A percentile compares a stretch with the other conserved stretches of the same genome.
Conservation (phyloP, 2,329 filamentous ascomycete genomes). For the Amesomyces nigricolor region DNA sequence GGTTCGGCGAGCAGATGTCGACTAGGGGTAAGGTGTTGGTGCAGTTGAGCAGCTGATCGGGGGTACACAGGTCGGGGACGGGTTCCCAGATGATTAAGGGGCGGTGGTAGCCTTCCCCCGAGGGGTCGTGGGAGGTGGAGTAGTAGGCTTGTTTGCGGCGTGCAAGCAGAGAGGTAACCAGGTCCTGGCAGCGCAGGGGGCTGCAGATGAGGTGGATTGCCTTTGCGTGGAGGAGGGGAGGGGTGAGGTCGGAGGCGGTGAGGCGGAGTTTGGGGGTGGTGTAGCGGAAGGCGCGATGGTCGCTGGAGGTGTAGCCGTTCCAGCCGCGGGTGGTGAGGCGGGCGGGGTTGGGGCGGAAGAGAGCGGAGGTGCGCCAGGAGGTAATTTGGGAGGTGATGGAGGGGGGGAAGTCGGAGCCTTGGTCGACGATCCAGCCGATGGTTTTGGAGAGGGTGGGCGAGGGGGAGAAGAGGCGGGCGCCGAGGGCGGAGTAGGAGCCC, state of each 20-base stretch:
- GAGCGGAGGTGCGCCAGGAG: constrained; percentile 69
- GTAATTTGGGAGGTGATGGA: constrained; percentile 58
- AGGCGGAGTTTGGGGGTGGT: constrained; percentile 79
- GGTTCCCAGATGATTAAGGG: constrained; percentile 93
- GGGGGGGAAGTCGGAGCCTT: constrained; percentile 78
- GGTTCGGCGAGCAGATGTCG: constrained; percentile 71
- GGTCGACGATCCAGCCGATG: constrained; percentile 88
- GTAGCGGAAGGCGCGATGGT: constrained; percentile 76
- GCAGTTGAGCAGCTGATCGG: constrained; percentile 59
- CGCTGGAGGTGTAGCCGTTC: constrained; percentile 73
- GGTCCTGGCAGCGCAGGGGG: constrained; percentile 66
- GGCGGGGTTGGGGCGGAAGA: constrained; percentile 59
- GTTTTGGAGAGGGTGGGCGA: constrained; percentile 51
- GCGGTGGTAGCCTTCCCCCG: constrained; percentile 36
- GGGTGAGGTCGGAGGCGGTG: constrained; percentile 63
- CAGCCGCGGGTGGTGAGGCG: constrained; percentile 82
- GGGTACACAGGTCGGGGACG: constrained; percentile 79
- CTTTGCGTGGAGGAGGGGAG: constrained; percentile 61
- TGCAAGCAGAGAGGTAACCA: constrained; percentile 64
- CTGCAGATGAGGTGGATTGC: constrained; percentile 88
- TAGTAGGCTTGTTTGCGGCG: constrained; percentile 39
- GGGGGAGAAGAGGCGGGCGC: constrained; percentile 82
- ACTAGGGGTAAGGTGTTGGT: constrained; percentile 57
- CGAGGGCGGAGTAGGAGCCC: constrained; percentile 79
- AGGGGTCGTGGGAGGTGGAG: constrained; percentile 7